Conservation (phyloP, 768 basidiomycete genomes). For the Suillus variegatus region DNA sequence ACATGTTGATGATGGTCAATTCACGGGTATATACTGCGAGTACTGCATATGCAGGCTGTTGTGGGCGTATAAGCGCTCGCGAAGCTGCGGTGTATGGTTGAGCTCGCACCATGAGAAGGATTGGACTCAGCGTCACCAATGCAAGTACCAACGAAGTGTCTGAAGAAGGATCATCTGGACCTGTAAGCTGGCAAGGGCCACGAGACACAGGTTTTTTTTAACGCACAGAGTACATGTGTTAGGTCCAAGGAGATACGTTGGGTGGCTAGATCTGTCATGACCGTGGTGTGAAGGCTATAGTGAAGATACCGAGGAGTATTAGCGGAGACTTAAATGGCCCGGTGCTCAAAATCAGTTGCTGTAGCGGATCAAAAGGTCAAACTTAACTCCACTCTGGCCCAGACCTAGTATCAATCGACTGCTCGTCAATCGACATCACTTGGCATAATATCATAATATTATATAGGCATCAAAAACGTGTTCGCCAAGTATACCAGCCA, state of each 20-base stretch:
- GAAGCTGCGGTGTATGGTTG: not conserved
- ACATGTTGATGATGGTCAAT: conserved; percentile 79
- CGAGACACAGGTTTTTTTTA: conserved; percentile 18
- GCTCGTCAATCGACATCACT: too few relatives aligned
- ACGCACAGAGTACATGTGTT: conserved; percentile 64
- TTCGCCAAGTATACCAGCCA: not conserved
- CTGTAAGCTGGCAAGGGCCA: conserved; percentile 1
- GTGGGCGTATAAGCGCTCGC: conserved; percentile 11
- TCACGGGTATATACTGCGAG: conserved; percentile 77
- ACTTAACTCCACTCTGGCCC: not conserved
- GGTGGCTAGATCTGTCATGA: conserved; percentile 12
- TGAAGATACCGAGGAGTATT: not conserved
- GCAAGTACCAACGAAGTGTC: conserved; percentile 57
- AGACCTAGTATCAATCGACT: too few relatives aligned
- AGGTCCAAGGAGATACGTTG: conserved; percentile 54
- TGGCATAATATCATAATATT: not conserved
- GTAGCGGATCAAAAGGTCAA: not conserved
- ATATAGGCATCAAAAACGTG: not conserved
- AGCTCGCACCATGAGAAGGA: conserved; percentile 66
- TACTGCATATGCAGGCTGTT: conserved; percentile 76
- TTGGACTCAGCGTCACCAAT: conserved; percentile 66
- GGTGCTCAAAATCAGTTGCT: not conserved
- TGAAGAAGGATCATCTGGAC: conserved; percentile 63
- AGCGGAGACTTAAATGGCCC: not conserved
- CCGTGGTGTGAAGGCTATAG: not conserved